Evolutionary conservation across 2,329 filamentous ascomycete species (phyloP).

Genomic region (Calonectria hongkongensis): DNA sequence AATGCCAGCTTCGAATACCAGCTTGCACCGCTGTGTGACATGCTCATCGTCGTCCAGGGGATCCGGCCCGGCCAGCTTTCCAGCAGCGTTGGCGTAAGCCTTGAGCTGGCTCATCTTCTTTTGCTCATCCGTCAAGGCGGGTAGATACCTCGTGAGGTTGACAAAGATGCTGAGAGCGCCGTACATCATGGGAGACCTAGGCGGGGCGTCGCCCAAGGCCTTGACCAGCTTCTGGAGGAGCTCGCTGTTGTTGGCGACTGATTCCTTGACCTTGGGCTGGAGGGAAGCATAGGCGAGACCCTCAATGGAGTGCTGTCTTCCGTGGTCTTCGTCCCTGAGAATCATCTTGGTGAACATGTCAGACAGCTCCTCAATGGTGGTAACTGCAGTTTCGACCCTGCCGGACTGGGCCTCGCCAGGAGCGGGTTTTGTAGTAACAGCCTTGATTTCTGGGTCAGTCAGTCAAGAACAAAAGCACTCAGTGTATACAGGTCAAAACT

Average conservation of each 20-base stretch:
- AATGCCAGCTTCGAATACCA: slow-evolving; percentile 85
- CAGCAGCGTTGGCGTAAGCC: slow-evolving; percentile 92
- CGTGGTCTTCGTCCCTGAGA: slow-evolving; percentile 73
- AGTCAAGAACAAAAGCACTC: slow-evolving; percentile 58
- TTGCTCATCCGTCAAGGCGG: slow-evolving; percentile 88
- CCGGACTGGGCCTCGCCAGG: slow-evolving; percentile 62
- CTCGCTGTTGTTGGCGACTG: slow-evolving; percentile 79
- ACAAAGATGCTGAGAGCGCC: slow-evolving; percentile 89
- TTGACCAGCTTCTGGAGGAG: slow-evolving; percentile 83
- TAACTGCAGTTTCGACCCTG: slow-evolving; percentile 72
- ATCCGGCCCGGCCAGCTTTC: slow-evolving; percentile 76
- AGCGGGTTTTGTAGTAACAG: slow-evolving; percentile 68
- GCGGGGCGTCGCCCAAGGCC: slow-evolving; percentile 73
- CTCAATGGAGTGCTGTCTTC: slow-evolving; percentile 85
- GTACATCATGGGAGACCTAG: slow-evolving; percentile 84
- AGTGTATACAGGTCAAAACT: slow-evolving; percentile 43
- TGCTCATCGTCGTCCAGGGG: slow-evolving; percentile 85
- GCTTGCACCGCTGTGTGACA: slow-evolving; percentile 84
- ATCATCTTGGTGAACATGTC: slow-evolving; percentile 81
- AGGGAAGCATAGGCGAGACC: slow-evolving; percentile 94
- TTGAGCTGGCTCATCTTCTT: slow-evolving; percentile 94
- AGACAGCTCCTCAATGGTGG: slow-evolving; percentile 79
- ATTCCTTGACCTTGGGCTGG: slow-evolving; percentile 89
- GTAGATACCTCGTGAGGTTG: slow-evolving; percentile 89
- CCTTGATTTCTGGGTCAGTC: slow-evolving; percentile 73